Evolutionary conservation across 1,284 basidiomycete species (phyloP).

Genomic region (Omphalotus olearius): DNA sequence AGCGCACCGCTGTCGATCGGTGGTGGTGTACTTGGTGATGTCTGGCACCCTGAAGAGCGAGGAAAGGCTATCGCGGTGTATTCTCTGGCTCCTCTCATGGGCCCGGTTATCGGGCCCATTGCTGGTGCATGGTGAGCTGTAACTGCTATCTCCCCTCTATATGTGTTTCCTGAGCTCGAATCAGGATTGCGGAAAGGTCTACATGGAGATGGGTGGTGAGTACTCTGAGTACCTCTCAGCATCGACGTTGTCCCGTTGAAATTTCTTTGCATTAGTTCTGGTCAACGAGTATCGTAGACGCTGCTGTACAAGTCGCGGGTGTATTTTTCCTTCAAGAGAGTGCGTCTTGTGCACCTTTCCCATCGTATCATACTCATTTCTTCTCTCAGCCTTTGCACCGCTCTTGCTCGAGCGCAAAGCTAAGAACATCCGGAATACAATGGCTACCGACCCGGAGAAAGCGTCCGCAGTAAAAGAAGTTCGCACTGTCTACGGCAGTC

Average conservation of each 20-base stretch:
- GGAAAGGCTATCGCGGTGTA: constrained; percentile 68
- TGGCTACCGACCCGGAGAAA: constrained; percentile 40
- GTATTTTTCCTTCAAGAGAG: constrained; percentile 63
- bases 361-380: background rate
- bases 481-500: constrained; percentile 39
- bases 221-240: constrained; percentile 50
- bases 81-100: constrained; percentile 58
- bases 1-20: constrained; percentile 63
- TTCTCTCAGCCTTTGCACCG: constrained; percentile 51
- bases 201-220: constrained; percentile 58
- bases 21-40: constrained; percentile 68
- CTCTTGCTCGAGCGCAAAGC: constrained; percentile 60
- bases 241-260: constrained; percentile 28
- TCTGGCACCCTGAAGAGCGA: constrained; percentile 64
- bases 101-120: constrained; percentile 63
- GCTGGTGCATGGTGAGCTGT: constrained; percentile 47
- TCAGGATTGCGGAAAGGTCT: constrained; percentile 46
- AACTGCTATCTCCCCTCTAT: constrained; percentile 13
- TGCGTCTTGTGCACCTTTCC: constrained; percentile 24
- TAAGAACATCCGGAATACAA: constrained; percentile 40
- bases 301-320: constrained; percentile 46
- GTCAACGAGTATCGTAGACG: constrained; percentile 31
- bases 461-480: constrained; percentile 27
- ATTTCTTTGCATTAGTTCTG: constrained; percentile 4
- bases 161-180: constrained; percentile 19